Evolutionary conservation across 2,329 filamentous ascomycete genomes (phyloP).

Genomic region (Diaporthe vexans): DNA sequence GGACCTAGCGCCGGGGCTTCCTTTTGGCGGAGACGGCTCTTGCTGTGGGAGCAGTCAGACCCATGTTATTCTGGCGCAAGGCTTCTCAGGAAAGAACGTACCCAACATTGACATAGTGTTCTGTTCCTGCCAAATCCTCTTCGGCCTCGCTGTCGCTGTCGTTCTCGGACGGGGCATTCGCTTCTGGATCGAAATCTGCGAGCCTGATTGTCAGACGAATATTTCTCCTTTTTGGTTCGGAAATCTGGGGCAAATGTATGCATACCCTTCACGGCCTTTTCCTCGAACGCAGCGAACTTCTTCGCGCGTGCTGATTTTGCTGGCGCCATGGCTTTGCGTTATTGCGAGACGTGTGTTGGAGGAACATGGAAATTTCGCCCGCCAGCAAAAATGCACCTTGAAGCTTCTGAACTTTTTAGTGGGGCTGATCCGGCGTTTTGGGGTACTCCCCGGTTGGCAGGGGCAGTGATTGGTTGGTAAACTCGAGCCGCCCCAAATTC

Average conservation of each 20-base stretch:
- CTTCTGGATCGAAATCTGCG: conserved; percentile 86
- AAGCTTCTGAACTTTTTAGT: conserved; percentile 43
- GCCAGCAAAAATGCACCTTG: conserved; percentile 39
- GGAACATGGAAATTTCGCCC: conserved; percentile 35
- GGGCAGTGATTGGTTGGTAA: conserved; percentile 22
- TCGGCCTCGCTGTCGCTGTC: conserved; percentile 66
- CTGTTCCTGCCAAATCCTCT: conserved; percentile 75
- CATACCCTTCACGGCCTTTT: conserved; percentile 73
- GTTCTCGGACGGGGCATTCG: conserved; percentile 68
- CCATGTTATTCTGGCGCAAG: neutral
- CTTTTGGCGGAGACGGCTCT: conserved; percentile 85
- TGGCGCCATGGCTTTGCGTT: conserved; percentile 61
- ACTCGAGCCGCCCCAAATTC: neutral
- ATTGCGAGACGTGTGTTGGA: conserved; percentile 39
- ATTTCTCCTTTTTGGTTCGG: neutral
- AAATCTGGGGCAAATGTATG: conserved; percentile 1
- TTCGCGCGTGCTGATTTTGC: conserved; percentile 66
- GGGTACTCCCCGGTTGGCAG: neutral
- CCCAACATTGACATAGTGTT: conserved; percentile 88
- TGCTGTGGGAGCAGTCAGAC: conserved; percentile 60
- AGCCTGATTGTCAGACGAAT: neutral
- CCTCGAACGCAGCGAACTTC: conserved; percentile 73
- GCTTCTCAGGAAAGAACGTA: conserved; percentile 53
- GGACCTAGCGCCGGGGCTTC: conserved; percentile 79
- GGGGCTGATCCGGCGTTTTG: conserved; percentile 25